Evolutionary conservation across 2,329 filamentous ascomycete species (phyloP), one percentile per base, ranked within the genome.

Genomic region (Colletotrichum liriopes): DNA sequence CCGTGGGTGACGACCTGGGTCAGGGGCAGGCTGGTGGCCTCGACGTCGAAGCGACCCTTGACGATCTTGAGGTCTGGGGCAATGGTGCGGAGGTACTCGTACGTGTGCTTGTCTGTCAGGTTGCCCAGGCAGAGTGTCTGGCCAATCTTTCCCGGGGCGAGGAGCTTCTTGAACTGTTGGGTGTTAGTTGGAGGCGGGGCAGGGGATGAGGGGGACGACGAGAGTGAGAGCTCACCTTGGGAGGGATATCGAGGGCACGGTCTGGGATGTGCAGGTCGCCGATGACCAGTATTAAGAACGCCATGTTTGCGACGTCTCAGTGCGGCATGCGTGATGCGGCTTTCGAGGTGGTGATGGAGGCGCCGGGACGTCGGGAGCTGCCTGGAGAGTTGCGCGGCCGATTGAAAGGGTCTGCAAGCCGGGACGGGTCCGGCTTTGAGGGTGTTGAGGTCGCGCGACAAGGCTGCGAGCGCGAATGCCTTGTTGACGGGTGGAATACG

Each of bases 211-310:
- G 54, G 35, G 47, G 41, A 23, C 56, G 20, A 32, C 29, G 29
- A 43, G 51, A 65, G 56, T 66, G 45, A 43, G 49, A 6, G 26
- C 75, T 76, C 87, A 95, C 94, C 91, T 97, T 97, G 82, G 93
- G 88, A 72, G 95, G 95, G 79, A 98, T 95, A 82, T 97, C 95
- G 75, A 96, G 91, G 77, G 94, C 95, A 81, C 95, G 89, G 84
- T 98, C 95, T 78, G 95, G 95, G 84, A 98, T 97, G 86, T 97
- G 95, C 66, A 98, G 90, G 86, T 98, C 95, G 82, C 94, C 94
- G 77, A 98, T 94, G 80, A 96, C 94, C 81, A 98, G 90, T 80
- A 97, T 95, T 77, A 98, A 89, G 84, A 96, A 94, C 75, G 94
- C 94, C 86, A 96, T 94, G 87, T 91, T 93, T 78, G 70, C 39